Percentiles rank a stretch among this genome's conserved stretches.
phyloP scores from a whole-genome alignment of 495 filamentous ascomycete genomes.

The Hypoxylon trugodes region DNA sequence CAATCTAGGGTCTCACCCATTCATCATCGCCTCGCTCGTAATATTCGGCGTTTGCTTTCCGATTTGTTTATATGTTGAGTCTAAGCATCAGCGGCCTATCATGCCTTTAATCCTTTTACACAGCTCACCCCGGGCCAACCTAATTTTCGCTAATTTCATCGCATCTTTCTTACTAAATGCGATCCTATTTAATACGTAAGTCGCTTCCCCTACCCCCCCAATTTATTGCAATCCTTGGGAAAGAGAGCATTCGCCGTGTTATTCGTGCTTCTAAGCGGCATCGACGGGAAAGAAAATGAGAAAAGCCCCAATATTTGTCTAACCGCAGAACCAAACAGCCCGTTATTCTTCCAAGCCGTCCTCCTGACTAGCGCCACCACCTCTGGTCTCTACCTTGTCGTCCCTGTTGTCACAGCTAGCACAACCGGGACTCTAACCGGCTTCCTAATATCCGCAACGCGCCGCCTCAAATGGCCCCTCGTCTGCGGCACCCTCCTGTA shows the following conservation, averaged over 20 bases:
- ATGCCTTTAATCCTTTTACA: slow-evolving; percentile 73
- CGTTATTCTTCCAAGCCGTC: slow-evolving; percentile 83
- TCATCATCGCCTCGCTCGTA: slow-evolving; percentile 70
- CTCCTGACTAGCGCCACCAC: slow-evolving; percentile 74
- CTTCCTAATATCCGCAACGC: slow-evolving; percentile 73
- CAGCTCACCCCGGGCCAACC: slow-evolving; percentile 66
- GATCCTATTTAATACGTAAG: slow-evolving; percentile 74
- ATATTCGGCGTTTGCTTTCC: slow-evolving; percentile 64
- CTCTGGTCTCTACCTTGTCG: slow-evolving; percentile 74
- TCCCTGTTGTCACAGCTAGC: slow-evolving; percentile 66
- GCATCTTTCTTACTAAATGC: slow-evolving; percentile 69
- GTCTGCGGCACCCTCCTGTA: slow-evolving; percentile 64
- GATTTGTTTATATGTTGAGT: slow-evolving; percentile 70
- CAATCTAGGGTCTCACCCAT: slow-evolving; percentile 67
- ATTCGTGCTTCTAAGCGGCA: no score
- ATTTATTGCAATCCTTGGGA: not conserved
- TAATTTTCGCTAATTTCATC: slow-evolving; percentile 78
- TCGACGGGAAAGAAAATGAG: not conserved
- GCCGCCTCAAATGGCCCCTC: slow-evolving; percentile 69
- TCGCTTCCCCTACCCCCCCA: not conserved
- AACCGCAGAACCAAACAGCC: slow-evolving; percentile 44
- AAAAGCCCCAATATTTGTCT: not conserved
- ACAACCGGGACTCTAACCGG: slow-evolving; percentile 69
- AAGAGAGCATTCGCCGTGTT: no score
- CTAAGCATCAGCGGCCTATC: slow-evolving; percentile 67